Evolutionary conservation across 352 stramenopile genomes (phyloP).

Genomic region (Phytophthora cryptogea): DNA sequence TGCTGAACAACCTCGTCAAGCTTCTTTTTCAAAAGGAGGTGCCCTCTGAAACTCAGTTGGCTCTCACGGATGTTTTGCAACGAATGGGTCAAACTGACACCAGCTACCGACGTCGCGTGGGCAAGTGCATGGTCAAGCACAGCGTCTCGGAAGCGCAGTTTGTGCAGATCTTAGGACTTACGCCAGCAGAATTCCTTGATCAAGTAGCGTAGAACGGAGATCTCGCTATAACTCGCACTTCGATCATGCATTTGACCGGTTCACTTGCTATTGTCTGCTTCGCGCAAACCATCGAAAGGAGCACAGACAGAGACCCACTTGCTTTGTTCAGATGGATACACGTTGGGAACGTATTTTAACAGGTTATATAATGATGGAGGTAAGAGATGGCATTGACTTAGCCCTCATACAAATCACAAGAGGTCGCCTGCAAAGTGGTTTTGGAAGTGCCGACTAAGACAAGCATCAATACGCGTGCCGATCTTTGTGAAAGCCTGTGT

Average conservation of each 20-base stretch:
- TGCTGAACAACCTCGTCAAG: constrained; percentile 51
- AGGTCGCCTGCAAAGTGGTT: constrained; percentile 1
- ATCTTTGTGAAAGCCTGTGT: too few species aligned
- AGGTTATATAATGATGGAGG: constrained; percentile 40
- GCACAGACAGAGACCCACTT: too few species aligned
- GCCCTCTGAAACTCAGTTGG: constrained; percentile 27
- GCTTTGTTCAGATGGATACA: constrained; percentile 8
- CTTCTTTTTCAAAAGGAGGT: constrained; percentile 31
- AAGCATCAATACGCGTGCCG: constrained; percentile 35
- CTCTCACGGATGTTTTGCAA: constrained; percentile 27
- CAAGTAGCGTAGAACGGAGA: constrained; percentile 9
- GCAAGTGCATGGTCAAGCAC: constrained; percentile 28
- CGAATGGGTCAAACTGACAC: constrained; percentile 18
- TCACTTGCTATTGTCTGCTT: too few species aligned
- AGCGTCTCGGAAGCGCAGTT: constrained; percentile 18
- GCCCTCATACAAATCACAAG: constrained; percentile 29
- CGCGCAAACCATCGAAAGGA: too few species aligned
- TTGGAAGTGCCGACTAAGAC: constrained; percentile 40
- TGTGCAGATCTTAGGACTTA: constrained; percentile 21
- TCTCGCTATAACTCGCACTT: too few species aligned
- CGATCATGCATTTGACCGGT: too few species aligned
- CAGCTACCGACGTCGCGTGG: constrained; percentile 18
- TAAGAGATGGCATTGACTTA: background rate
- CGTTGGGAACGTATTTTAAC: constrained; percentile 17
- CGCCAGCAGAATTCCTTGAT: constrained; percentile 16